Evolutionary conservation across 257 asterid genomes (phyloP).

Genomic region (Solanum clarkiae): DNA sequence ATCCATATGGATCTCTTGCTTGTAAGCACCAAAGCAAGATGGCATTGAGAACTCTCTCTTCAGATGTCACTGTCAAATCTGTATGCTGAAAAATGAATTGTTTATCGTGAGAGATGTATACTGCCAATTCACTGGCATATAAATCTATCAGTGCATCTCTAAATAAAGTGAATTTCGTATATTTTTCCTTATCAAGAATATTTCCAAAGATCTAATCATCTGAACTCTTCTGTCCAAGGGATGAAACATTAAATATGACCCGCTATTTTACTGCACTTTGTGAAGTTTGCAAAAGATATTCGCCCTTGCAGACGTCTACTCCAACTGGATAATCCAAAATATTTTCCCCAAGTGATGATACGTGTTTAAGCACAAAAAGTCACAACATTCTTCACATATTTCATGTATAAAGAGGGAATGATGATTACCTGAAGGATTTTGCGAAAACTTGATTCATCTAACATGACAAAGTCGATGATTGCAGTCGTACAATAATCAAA

Average conservation of each 20-base stretch:
- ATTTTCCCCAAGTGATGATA: neutral
- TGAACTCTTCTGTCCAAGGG: neutral
- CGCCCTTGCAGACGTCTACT: neutral
- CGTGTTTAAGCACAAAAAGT: neutral
- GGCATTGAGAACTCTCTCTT: constrained; percentile 89
- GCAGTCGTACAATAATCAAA: constrained; percentile 94
- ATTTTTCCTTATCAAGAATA: neutral
- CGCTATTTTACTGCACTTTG: neutral
- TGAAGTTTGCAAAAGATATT: neutral
- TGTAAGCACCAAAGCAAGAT: constrained; percentile 65
- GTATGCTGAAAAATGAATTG: constrained; percentile 59
- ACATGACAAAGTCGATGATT: constrained; percentile 71
- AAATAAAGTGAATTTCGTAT: neutral
- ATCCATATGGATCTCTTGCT: constrained; percentile 51
- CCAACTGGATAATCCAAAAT: neutral
- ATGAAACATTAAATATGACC: neutral
- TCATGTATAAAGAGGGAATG: neutral
- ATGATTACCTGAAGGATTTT: constrained; percentile 74
- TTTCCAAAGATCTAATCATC: neutral
- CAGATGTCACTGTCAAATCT: constrained; percentile 88
- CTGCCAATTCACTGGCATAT: neutral
- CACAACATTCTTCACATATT: neutral
- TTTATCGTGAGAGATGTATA: constrained; percentile 7
- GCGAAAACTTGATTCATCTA: constrained; percentile 64
- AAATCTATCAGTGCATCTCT: neutral